Conservation (phyloP, 75 land plant species). For the Cupressus sempervirens region DNA sequence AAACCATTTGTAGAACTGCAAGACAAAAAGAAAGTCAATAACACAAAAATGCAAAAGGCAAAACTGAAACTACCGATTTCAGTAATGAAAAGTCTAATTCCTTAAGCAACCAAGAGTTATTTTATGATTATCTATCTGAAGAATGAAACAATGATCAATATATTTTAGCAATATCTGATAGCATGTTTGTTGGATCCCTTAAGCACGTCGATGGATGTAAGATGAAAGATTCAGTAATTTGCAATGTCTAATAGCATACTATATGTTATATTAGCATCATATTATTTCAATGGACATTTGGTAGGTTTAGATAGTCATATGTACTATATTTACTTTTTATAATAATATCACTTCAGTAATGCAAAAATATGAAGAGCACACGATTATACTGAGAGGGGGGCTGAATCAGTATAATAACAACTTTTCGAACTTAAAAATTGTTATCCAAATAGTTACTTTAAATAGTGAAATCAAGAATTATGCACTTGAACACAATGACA, state of each 20-base stretch:
- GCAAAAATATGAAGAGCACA: no score
- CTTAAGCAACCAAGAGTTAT: not conserved
- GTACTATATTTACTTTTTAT: no score
- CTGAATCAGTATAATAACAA: no score
- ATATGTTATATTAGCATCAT: no score
- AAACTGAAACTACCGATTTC: not conserved
- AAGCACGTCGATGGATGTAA: not conserved
- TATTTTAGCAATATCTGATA: not conserved
- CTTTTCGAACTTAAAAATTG: no score
- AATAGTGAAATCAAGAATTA: no score
- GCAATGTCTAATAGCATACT: not conserved
- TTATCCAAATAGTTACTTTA: no score
- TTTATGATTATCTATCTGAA: not conserved
- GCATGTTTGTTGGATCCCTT: not conserved
- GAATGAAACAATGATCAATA: not conserved
- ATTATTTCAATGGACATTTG: no score
- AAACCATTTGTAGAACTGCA: conserved; percentile 97
- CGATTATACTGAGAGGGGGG: no score
- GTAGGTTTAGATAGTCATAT: no score
- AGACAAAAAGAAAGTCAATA: not conserved
- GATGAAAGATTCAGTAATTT: not conserved
- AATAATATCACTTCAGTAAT: no score
- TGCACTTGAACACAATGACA: no score
- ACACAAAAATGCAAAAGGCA: not conserved
- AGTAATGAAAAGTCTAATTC: not conserved